phyloP scores from a whole-genome alignment of 2,329 filamentous ascomycete species.

The Tricladium varicosporioides region DNA sequence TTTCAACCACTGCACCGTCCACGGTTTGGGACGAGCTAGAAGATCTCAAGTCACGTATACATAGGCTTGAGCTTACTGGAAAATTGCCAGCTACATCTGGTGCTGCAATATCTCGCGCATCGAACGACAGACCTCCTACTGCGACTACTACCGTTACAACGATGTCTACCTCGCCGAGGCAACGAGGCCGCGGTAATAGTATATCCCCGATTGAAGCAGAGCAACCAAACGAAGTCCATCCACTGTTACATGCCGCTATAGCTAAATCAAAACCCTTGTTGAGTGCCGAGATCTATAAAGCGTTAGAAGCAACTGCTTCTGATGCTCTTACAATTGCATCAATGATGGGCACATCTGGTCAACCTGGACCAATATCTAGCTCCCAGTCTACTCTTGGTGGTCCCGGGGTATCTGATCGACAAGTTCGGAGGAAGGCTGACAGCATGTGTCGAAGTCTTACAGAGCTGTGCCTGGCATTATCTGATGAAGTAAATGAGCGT shows the following conservation, averaged over 20 bases:
- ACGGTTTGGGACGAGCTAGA: constrained; percentile 98
- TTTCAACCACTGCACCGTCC: constrained; percentile 84
- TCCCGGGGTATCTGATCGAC: constrained; percentile 66
- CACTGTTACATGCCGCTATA: constrained; percentile 77
- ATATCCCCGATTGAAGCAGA: constrained; percentile 45
- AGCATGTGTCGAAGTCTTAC: constrained; percentile 90
- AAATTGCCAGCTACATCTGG: constrained; percentile 82
- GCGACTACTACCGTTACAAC: constrained; percentile 91
- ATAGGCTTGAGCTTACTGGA: constrained; percentile 83
- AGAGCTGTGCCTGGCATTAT: constrained; percentile 83
- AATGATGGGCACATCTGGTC: constrained; percentile 71
- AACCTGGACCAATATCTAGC: constrained; percentile 66
- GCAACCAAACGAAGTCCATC: constrained; percentile 60
- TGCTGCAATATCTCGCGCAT: constrained; percentile 63
- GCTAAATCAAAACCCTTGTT: constrained; percentile 72
- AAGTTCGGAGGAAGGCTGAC: constrained; percentile 86
- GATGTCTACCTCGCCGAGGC: constrained; percentile 82
- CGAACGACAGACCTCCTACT: constrained; percentile 79
- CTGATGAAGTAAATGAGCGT: constrained; percentile 50
- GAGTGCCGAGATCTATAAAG: constrained; percentile 68
- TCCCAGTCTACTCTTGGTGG: constrained; percentile 44
- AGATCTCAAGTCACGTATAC: constrained; percentile 89
- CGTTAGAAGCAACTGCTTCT: constrained; percentile 75
- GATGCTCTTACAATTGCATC: constrained; percentile 79
- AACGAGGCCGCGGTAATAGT: constrained; percentile 53